A percentile compares a stretch with the other conserved stretches of the same genome.
Conservation (phyloP, 2,329 filamentous ascomycete species). For the Onygenales sp. region DNA sequence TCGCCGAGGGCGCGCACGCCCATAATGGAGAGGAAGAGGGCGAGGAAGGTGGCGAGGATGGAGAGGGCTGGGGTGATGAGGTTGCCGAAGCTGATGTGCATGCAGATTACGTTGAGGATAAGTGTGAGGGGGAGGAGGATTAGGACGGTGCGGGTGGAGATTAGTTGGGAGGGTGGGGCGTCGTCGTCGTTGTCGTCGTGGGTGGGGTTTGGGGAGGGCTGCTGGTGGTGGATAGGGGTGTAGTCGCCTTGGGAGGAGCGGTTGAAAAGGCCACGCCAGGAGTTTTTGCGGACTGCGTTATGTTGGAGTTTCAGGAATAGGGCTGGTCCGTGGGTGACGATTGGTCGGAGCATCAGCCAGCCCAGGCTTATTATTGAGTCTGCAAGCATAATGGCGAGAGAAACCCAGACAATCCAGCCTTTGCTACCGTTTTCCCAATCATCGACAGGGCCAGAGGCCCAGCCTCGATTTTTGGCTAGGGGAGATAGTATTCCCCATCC, state of each 20-base stretch:
- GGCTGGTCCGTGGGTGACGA: slow-evolving; percentile 40
- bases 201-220: slow-evolving; percentile 2
- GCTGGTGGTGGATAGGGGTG: background rate
- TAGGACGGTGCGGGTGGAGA: slow-evolving; percentile 60
- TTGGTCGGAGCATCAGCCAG: slow-evolving; percentile 61
- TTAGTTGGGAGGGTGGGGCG: slow-evolving; percentile 72
- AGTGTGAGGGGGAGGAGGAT: slow-evolving; percentile 71
- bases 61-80: slow-evolving; percentile 72
- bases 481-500: slow-evolving; percentile 91
- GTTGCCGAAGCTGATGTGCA: slow-evolving; percentile 72
- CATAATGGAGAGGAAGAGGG: slow-evolving; percentile 59
- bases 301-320: slow-evolving; percentile 22
- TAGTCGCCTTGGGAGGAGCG: slow-evolving; percentile 11
- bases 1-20: slow-evolving; percentile 59
- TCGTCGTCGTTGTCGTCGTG: slow-evolving; percentile 49
- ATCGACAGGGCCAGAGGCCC: slow-evolving; percentile 77
- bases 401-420: slow-evolving; percentile 98
- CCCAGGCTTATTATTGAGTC: slow-evolving; percentile 83
- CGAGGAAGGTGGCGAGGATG: slow-evolving; percentile 70
- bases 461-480: slow-evolving; percentile 71
- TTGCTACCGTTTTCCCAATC: slow-evolving; percentile 93
- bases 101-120: slow-evolving; percentile 67
- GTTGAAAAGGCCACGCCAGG: slow-evolving; percentile 14
- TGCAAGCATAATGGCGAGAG: slow-evolving; percentile 89
- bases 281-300: slow-evolving; percentile 18